Base-by-base conservation (phyloP, 306 rosid species). In the Albizia julibrissin region DNA sequence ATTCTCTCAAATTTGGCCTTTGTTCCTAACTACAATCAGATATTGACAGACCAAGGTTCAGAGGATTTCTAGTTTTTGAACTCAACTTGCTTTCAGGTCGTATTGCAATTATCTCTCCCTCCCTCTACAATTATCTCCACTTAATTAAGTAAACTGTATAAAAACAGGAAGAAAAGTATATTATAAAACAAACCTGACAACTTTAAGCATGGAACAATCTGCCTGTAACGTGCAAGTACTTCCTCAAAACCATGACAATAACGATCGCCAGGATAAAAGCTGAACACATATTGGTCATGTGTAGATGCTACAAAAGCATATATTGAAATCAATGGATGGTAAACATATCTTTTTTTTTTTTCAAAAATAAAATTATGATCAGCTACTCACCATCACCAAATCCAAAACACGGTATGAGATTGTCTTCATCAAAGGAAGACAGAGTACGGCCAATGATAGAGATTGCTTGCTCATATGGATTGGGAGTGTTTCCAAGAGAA, bases 401-500 rank as follows among this genome's bases (percentile, higher is more conserved):
- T 46, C 99, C 99, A 76, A 93, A 90, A 81, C 99, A 95, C 5
- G 99, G 99, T 86, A 95, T 95, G 82, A 93, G 78, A 82, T 94
- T 90, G 89, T 95, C 99, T 86, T 95, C 99, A 86, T 95, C 99
- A 15, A 93, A 95, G 79, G 97, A 88, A 79, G 93, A 93, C 68
- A 95, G 87, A 8, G 98, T 95, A 12, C 61, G 95, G 6, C 99
- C 97, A 79, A 95, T 86, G 39, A 95, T 95, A 66, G 98, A 91
- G 77, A 95, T 95, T 76, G 99, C 98, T 79, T 95, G 97, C 85
- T 95, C 99, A 66, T 95, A 95, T n/a, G 99, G 99, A 85, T 95
- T 95, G 77, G 92, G 91, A 69, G 34, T 79, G 81, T 84, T 91
- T 77, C 94, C 87, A 6, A 89, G 80, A 52, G 87, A 86, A 86